phyloP scores from a whole-genome alignment of 2,329 filamentous ascomycete genomes.

The Thielaviopsis ethacetica region DNA sequence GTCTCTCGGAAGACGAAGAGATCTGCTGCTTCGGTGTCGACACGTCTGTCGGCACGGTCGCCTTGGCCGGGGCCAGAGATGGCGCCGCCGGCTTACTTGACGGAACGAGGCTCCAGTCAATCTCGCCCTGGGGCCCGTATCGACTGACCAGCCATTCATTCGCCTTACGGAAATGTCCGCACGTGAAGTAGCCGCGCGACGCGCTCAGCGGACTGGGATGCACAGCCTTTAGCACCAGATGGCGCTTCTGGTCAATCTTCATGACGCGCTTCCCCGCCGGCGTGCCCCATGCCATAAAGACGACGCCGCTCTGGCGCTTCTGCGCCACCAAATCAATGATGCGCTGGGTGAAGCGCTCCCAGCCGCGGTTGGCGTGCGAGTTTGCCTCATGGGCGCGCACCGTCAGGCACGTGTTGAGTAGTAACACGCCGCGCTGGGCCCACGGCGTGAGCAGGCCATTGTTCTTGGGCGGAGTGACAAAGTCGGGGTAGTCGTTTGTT shows the following conservation, averaged over 20 bases:
- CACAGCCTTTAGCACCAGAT: constrained; percentile 71
- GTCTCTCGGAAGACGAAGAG: not conserved
- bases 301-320: constrained; percentile 63
- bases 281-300: constrained; percentile 87
- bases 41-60: not conserved
- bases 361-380: constrained; percentile 70
- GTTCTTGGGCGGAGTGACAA: constrained; percentile 57
- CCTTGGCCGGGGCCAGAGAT: constrained; percentile 12
- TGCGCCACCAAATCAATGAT: constrained; percentile 77
- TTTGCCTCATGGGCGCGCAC: constrained; percentile 81
- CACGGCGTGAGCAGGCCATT: constrained; percentile 78
- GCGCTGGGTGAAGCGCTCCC: constrained; percentile 85
- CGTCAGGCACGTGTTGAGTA: constrained; percentile 90
- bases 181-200: constrained; percentile 64
- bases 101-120: constrained; percentile 59
- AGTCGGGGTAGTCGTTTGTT: constrained; percentile 73
- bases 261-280: constrained; percentile 67
- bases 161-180: constrained; percentile 62
- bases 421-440: constrained; percentile 81
- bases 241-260: constrained; percentile 54
- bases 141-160: constrained; percentile 70
- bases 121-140: constrained; percentile 64
- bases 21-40: constrained; percentile 1
- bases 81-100: constrained; percentile 17
- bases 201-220: constrained; percentile 93